Evolutionary conservation across 257 asterid species (phyloP).

Genomic region (Galeopsis tetrahit): DNA sequence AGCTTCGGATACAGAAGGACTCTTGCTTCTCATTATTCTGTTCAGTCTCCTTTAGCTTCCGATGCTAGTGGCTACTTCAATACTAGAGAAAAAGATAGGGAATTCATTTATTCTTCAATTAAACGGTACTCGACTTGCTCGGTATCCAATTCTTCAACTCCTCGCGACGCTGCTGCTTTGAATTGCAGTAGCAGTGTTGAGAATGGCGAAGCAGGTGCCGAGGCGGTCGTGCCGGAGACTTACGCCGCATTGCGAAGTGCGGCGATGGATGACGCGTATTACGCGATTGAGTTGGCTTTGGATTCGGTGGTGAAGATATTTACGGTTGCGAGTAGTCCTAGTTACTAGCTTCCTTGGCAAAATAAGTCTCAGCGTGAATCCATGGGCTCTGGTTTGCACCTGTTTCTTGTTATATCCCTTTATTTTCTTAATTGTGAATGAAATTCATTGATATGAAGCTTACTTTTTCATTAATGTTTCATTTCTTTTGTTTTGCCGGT

Average conservation of each 20-base stretch:
- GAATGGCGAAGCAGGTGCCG: conserved; percentile 38
- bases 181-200: conserved; percentile 27
- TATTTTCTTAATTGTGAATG: conserved; percentile 8
- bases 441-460: background rate
- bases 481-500: background rate
- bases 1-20: conserved; percentile 22
- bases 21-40: conserved; percentile 9
- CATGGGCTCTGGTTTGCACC: conserved; percentile 82
- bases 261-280: conserved; percentile 54
- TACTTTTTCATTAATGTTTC: conserved; percentile 12
- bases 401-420: background rate
- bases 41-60: conserved; percentile 25
- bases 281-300: conserved; percentile 85
- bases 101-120: conserved; percentile 24
- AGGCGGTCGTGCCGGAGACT: conserved; percentile 28
- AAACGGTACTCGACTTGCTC: conserved; percentile 42
- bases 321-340: conserved; percentile 91
- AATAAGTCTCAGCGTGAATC: conserved; percentile 95
- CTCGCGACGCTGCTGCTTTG: conserved; percentile 18
- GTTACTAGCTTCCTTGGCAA: conserved; percentile 92
- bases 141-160: conserved; percentile 34
- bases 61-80: conserved; percentile 23
- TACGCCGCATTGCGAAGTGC: conserved; percentile 35
- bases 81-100: conserved; percentile 3
- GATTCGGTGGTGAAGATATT: conserved; percentile 95